Conservation (phyloP, 2,329 filamentous ascomycete genomes). For the Incumbomyces delicatus region DNA sequence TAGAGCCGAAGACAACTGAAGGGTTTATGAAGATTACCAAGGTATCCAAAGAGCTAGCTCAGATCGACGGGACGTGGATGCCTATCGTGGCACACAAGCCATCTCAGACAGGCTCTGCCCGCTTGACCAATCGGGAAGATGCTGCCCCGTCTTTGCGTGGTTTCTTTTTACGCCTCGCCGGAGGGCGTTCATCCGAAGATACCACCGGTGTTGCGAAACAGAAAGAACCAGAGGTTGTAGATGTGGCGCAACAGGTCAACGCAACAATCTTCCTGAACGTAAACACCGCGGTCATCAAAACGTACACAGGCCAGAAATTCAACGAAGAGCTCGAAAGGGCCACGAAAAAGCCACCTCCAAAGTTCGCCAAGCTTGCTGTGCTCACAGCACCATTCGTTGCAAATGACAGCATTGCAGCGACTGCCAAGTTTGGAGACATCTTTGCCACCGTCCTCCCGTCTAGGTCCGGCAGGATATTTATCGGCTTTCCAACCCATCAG, state of each 20-base stretch:
- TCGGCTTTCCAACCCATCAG: slow-evolving; percentile 94
- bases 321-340: slow-evolving; percentile 83
- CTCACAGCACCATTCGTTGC: slow-evolving; percentile 80
- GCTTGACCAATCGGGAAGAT: slow-evolving; percentile 31
- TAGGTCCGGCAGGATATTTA: slow-evolving; percentile 86
- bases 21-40: slow-evolving; percentile 75
- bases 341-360: slow-evolving; percentile 93
- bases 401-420: slow-evolving; percentile 22
- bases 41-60: slow-evolving; percentile 77
- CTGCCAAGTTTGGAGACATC: slow-evolving; percentile 48
- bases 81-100: slow-evolving; percentile 77
- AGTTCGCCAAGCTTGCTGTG: slow-evolving; percentile 73
- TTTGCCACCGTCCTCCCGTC: slow-evolving; percentile 84
- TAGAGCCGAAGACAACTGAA: slow-evolving; percentile 75
- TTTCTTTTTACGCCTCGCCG: slow-evolving; percentile 72
- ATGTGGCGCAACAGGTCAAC: slow-evolving; percentile 51
- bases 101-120: slow-evolving; percentile 32
- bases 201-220: slow-evolving; percentile 29
- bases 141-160: slow-evolving; percentile 56
- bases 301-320: slow-evolving; percentile 62
- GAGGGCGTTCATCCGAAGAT: slow-evolving; percentile 27
- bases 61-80: slow-evolving; percentile 88
- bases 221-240: slow-evolving; percentile 55
- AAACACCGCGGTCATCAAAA: slow-evolving; percentile 72
- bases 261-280: slow-evolving; percentile 83